phyloP scores from a whole-genome alignment of 495 filamentous ascomycete genomes.

The Xylaria telfairii region DNA sequence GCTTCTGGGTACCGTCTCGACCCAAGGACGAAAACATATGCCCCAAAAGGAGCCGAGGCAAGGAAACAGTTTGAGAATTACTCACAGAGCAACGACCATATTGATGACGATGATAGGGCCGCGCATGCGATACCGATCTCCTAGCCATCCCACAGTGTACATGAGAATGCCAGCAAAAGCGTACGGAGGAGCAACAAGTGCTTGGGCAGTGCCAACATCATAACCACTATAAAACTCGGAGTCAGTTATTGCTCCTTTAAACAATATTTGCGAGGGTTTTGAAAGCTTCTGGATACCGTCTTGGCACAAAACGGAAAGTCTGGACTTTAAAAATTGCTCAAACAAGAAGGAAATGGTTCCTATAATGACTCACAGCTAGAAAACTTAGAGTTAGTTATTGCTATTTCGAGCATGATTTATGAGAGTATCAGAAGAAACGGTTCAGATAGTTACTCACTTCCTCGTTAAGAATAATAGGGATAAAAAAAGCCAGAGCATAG shows the following conservation, averaged over 20 bases:
- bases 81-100: constrained; percentile 40
- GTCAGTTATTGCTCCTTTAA: neutral
- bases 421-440: too few species aligned
- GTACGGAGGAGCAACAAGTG: constrained; percentile 67
- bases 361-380: constrained; percentile 43
- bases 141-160: constrained; percentile 56
- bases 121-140: constrained; percentile 61
- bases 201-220: constrained; percentile 57
- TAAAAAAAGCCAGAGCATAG: constrained; percentile 69
- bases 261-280: too few species aligned
- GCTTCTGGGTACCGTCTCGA: too few species aligned
- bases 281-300: neutral
- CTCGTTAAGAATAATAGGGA: constrained; percentile 64
- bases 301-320: neutral
- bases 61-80: neutral
- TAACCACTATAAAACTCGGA: constrained; percentile 46
- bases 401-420: too few species aligned
- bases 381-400: too few species aligned
- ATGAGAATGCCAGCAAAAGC: constrained; percentile 63
- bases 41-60: neutral
- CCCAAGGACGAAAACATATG: neutral
- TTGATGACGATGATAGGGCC: constrained; percentile 63
- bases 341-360: neutral
- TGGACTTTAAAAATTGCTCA: neutral
- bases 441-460: constrained; percentile 27